These are phyloP conservation scores for Alternaria sp. DNA, from an alignment of 2,329 filamentous ascomycete genomes.

Conservation along the genomic window DNA sequence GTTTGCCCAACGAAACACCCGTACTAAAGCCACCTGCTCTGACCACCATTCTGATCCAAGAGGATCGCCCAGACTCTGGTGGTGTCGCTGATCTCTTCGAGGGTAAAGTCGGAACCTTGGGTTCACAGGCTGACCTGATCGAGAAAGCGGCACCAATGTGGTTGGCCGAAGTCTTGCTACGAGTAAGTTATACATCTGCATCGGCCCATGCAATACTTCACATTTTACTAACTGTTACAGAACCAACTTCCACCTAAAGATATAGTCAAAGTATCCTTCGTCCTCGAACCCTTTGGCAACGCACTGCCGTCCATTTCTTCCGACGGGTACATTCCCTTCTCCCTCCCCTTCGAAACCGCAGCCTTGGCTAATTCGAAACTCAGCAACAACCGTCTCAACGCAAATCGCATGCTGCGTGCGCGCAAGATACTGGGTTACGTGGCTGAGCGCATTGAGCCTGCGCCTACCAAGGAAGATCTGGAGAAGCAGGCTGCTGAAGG, in stretches of 20 bases:
- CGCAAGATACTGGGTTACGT: slow-evolving; percentile 95
- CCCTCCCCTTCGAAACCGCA: slow-evolving; percentile 36
- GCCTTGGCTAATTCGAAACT: slow-evolving; percentile 36
- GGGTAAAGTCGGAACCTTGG: slow-evolving; percentile 81
- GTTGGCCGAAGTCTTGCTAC: slow-evolving; percentile 86
- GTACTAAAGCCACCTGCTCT: slow-evolving; percentile 74
- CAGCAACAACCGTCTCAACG: slow-evolving; percentile 88
- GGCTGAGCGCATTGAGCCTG: slow-evolving; percentile 84
- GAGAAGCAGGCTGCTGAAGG: slow-evolving; percentile 47
- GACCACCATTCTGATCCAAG: slow-evolving; percentile 70
- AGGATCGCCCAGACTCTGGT: slow-evolving; percentile 68
- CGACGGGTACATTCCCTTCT: slow-evolving; percentile 66
- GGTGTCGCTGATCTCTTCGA: slow-evolving; percentile 86
- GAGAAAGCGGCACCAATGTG: slow-evolving; percentile 89
- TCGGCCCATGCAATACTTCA: too few relatives aligned
- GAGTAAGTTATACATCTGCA: slow-evolving; percentile 55
- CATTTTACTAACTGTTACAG: slow-evolving; percentile 48
- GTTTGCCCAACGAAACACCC: slow-evolving; percentile 76
- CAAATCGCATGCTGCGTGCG: slow-evolving; percentile 93
- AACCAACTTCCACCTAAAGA: slow-evolving; percentile 87
- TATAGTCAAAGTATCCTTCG: slow-evolving; percentile 94
- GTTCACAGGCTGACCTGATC: slow-evolving; percentile 79
- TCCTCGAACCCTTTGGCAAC: slow-evolving; percentile 82
- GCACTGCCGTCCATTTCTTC: slow-evolving; percentile 76
- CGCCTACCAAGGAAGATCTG: slow-evolving; percentile 66